Evolutionary conservation across 2,329 filamentous ascomycete species (phyloP).

Genomic region (Fusarium fujikuroi): DNA sequence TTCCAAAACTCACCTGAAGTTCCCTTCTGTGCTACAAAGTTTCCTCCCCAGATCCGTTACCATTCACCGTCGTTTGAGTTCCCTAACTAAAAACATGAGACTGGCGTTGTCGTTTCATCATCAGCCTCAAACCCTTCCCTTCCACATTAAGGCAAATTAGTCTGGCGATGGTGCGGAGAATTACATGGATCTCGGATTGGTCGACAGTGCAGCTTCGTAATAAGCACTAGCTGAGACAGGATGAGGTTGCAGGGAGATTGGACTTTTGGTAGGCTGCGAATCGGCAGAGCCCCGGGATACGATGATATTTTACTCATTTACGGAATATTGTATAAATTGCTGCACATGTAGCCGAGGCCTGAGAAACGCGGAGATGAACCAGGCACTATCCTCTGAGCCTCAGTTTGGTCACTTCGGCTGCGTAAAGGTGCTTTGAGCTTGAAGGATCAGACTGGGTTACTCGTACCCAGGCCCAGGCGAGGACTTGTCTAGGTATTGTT

Average conservation of each 20-base stretch:
- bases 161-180: conserved; percentile 49
- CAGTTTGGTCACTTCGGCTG: background rate
- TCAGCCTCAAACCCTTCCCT: conserved; percentile 17
- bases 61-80: conserved; percentile 8
- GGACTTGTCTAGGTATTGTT: background rate
- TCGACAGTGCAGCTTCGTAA: background rate
- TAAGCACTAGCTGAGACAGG: conserved; percentile 22
- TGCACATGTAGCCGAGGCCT: background rate
- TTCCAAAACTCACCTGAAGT: background rate
- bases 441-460: background rate
- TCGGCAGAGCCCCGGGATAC: conserved; percentile 13
- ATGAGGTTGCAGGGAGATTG: conserved; percentile 15
- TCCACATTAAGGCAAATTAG: conserved; percentile 11
- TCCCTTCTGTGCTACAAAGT: background rate
- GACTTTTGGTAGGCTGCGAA: background rate
- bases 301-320: conserved; percentile 2
- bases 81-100: background rate
- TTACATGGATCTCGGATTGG: conserved; percentile 28
- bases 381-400: background rate
- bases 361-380: background rate
- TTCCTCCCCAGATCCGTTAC: background rate
- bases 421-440: background rate
- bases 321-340: background rate
- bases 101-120: conserved; percentile 26
- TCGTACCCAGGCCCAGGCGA: background rate